Base-by-base conservation (phyloP, 1,284 basidiomycete species). In the Microbotryomycetes sp. region DNA sequence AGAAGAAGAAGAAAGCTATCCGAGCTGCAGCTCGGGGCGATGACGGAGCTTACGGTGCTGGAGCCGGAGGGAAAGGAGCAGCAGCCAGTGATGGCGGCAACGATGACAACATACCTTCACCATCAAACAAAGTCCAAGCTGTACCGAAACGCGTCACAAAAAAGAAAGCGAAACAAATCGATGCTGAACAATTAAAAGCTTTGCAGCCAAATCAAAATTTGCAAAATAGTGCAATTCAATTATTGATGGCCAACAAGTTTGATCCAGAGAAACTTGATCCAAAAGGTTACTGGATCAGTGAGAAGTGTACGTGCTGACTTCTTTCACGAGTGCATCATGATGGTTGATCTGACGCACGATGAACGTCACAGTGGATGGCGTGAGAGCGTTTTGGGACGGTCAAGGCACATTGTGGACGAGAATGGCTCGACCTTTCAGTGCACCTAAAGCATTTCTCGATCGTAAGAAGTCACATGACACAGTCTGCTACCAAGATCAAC, bases 261-360 rank as follows among this genome's bases (percentile, higher is more conserved):
- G 82, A 82, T 15, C 80, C 72, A 12, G 82, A 81, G 0, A 75
- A 77, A 49, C 32, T 62, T 23, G 83, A 85, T 68, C 84, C 83
- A 0, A 80, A 79, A 12, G 83, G 82, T 0, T 85, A 82, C 82
- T 85, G 83, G 83, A 79, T 85, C 29, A 84, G 83, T 25, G 84
- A 86, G 70, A 86, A 84, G 69, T 72, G 84, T 58, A 82, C 83
- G 82, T 84, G 46, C 74, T 80, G 80, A n/a, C 77, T 62, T 56
- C 28, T 6, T 46, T 32, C 36, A 12, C 22, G 23, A 19, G n/a
- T n/a, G n/a, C n/a, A n/a, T n/a, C n/a, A n/a, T n/a, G n/a, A 42
- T 9, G 36, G 36, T 9, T 42, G 36, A 19, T 9, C 36, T 42
- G 12, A 42, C 36, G 36, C 19, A 19, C 16, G 42, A 9, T 58